Percentiles rank a stretch among this genome's conserved stretches.
Evolutionary conservation across 805 yeast species (phyloP).

Genomic region (Candida nonsorbophila): DNA sequence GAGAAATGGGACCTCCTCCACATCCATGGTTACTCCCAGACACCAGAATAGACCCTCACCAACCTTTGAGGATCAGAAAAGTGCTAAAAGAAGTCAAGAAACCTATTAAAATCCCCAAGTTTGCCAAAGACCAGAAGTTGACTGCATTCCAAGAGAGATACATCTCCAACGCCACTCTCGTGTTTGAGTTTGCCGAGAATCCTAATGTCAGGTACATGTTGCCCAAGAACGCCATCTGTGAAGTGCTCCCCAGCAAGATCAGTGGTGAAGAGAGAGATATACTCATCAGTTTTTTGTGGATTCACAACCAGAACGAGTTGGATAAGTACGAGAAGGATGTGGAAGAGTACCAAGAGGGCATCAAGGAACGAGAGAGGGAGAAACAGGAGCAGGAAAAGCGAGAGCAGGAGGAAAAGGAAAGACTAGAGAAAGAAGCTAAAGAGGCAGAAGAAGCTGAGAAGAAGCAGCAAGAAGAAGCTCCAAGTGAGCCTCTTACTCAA

Average conservation of each 20-base stretch:
- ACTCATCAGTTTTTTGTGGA: conserved; percentile 43
- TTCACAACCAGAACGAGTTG: conserved; percentile 47
- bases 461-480: conserved; percentile 8
- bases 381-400: conserved; percentile 18
- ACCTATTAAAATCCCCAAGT: conserved; percentile 13
- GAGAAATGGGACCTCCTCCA: conserved; percentile 61
- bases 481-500: conserved; percentile 3
- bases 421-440: conserved; percentile 9
- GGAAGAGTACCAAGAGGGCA: conserved; percentile 21
- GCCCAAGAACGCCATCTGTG: conserved; percentile 75
- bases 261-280: conserved; percentile 32
- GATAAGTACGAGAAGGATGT: conserved; percentile 38
- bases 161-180: conserved; percentile 61
- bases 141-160: conserved; percentile 78
- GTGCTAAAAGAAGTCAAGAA: conserved; percentile 15
- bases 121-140: conserved; percentile 48
- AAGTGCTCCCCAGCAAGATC: conserved; percentile 34
- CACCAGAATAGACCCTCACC: conserved; percentile 19
- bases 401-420: conserved; percentile 20
- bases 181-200: conserved; percentile 82
- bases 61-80: conserved; percentile 14
- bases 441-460: conserved; percentile 6
- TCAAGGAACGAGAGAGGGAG: conserved; percentile 22
- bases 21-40: conserved; percentile 15
- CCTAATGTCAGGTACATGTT: conserved; percentile 66